A percentile compares a stretch with the other conserved stretches of the same genome.
phyloP scores from a whole-genome alignment of 108 stramenopile genomes.

The Conticribra weissflogii region DNA sequence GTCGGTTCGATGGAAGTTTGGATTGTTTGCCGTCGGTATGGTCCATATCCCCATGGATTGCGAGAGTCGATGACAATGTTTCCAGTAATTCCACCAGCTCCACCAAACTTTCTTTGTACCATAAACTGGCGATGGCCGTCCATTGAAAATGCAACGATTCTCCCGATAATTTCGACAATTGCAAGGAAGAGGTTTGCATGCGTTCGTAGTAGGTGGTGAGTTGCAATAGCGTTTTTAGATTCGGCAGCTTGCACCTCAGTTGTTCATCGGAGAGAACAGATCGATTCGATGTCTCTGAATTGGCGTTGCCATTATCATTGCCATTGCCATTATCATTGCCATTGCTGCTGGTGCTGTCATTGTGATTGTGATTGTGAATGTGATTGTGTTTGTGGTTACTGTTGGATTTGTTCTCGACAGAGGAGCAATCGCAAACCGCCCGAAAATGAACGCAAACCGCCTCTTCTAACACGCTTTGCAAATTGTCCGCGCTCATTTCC shows the following conservation, averaged over 20 bases:
- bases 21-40: too few relatives aligned
- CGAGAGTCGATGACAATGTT: neutral
- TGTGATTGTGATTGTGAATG: neutral
- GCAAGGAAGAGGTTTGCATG: slow-evolving; percentile 26
- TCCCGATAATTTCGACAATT: slow-evolving; percentile 22
- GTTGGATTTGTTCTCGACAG: neutral
- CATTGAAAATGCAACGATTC: slow-evolving; percentile 31
- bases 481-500: neutral
- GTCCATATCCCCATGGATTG: neutral
- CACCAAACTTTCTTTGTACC: slow-evolving; percentile 27
- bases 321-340: neutral
- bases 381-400: neutral
- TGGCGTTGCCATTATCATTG: slow-evolving; percentile 4
- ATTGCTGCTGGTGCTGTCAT: neutral
- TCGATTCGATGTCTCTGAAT: neutral
- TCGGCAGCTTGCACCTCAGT: slow-evolving; percentile 10
- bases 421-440: slow-evolving; percentile 26
- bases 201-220: slow-evolving; percentile 31
- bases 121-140: slow-evolving; percentile 35
- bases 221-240: slow-evolving; percentile 16
- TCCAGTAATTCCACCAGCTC: slow-evolving; percentile 13
- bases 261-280: neutral
- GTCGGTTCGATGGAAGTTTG: too few relatives aligned
- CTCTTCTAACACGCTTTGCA: slow-evolving; percentile 17
- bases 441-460: slow-evolving; percentile 31